Base-by-base conservation (phyloP, 2,329 filamentous ascomycete species). In the Clarireedia homoeocarpa region DNA sequence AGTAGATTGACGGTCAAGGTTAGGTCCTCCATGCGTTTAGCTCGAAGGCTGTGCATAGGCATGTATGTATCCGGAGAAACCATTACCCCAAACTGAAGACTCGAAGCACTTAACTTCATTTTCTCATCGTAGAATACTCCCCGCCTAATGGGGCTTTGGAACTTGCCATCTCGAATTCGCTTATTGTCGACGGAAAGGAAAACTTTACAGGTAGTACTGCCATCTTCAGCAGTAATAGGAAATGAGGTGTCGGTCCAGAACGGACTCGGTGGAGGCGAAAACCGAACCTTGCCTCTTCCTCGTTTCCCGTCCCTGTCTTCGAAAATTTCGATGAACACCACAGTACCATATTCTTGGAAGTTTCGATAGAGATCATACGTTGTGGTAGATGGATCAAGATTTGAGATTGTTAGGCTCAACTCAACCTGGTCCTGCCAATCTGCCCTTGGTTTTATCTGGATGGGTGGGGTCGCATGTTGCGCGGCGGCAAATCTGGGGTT, bases 1-100 rank as follows among this genome's bases (percentile, higher is more conserved):
- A 58, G 57, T 1, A 79, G 64, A 53, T 78, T 71, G 1, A 77
- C 63, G 10, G 69, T 65, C 15, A 80, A 65, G 4, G 62, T 63
- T 38, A 74, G 64, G 1, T 67, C 57, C 15, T 61, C 51, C 20
- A 23, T 38, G 4, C 27, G 6, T 14, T 27, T 27, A 4, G 23
- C 14, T 36, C 24, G 15, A n/a, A 57, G 10, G 4, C 14, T 44
- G 23, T 26, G 24, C 55, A 57, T 53, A 4, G 75, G 69, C 66
- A 84, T 78, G 76, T 90, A 82, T 0, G 73, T 72, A 3, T 71
- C 72, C 6, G 79, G 75, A 1, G 75, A 70, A 1, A 77, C 61
- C 70, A 83, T 75, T 38, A 82, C 73, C 0, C 88, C 86, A 62
- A 90, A 85, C n/a, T 82, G 76, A 2, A 90, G 64, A 0, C 71